These are phyloP conservation scores for Stachybotrys echinatus DNA, from an alignment of 2,329 filamentous ascomycete genomes.

Conservation along the genomic window DNA sequence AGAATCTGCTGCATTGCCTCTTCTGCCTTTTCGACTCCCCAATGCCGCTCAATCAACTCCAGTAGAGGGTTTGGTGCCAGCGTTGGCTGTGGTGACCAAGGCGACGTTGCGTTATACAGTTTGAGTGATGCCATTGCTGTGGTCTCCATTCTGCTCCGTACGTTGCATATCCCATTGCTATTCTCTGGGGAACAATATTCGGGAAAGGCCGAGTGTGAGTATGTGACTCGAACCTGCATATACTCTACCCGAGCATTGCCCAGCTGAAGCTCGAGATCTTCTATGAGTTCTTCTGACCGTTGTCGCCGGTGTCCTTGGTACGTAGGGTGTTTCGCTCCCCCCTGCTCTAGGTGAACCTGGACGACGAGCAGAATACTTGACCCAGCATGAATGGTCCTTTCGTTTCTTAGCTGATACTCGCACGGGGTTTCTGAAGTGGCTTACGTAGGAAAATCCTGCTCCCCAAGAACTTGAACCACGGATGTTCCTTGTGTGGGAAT, in stretches of 20 bases:
- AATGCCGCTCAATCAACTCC: slow-evolving; percentile 41
- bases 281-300: slow-evolving; percentile 50
- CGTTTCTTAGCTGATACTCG: too few relatives aligned
- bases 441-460: slow-evolving; percentile 37
- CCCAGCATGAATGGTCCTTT: slow-evolving; percentile 35
- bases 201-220: slow-evolving; percentile 52
- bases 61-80: slow-evolving; percentile 33
- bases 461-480: slow-evolving; percentile 41
- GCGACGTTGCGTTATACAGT: slow-evolving; percentile 40
- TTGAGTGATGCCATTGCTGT: slow-evolving; percentile 45
- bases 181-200: slow-evolving; percentile 16
- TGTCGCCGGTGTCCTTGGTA: slow-evolving; percentile 23
- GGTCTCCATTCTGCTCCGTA: slow-evolving; percentile 48
- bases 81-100: slow-evolving; percentile 43
- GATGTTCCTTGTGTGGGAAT: slow-evolving; percentile 32
- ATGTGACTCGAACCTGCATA: slow-evolving; percentile 46
- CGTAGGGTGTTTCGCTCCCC: slow-evolving; percentile 3
- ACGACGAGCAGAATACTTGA: slow-evolving; percentile 44
- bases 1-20: slow-evolving; percentile 32
- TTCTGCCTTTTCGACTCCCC: slow-evolving; percentile 38
- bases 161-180: slow-evolving; percentile 26
- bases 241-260: slow-evolving; percentile 43
- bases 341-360: slow-evolving; percentile 31
- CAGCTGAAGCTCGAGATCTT: slow-evolving; percentile 53
- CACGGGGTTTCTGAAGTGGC: slow-evolving; percentile 10